phyloP scores from a whole-genome alignment of 441 rosid species.

The Manihot esculenta region DNA sequence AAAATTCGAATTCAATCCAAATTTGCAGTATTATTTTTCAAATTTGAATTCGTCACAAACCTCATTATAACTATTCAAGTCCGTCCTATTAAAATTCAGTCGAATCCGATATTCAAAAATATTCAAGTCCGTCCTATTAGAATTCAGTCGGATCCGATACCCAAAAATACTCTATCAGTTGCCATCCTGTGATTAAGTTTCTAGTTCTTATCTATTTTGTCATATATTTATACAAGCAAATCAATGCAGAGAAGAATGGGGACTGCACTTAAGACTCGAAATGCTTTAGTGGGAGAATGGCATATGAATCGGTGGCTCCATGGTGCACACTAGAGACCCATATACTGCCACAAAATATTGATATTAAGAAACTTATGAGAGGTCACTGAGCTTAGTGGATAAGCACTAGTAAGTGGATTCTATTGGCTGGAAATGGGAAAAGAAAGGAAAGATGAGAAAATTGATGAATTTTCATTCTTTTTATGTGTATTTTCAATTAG shows the following conservation, averaged over 20 bases:
- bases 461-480: no score
- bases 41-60: no score
- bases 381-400: neutral
- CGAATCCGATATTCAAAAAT: no score
- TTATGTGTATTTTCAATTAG: neutral
- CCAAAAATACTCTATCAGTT: no score
- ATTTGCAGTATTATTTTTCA: no score
- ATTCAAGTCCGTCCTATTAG: no score
- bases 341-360: neutral
- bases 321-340: neutral
- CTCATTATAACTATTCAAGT: no score
- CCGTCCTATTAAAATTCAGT: no score
- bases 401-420: slow-evolving; percentile 7
- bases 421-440: neutral
- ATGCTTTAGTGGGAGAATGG: slow-evolving; percentile 5
- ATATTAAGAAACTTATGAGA: neutral
- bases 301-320: neutral
- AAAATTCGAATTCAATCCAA: no score
- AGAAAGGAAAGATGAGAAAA: neutral
- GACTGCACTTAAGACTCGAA: neutral
- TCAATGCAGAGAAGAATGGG: neutral
- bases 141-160: no score
- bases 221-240: neutral
- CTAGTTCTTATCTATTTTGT: neutral
- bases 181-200: neutral